Evolutionary conservation across 2,329 filamentous ascomycete species (phyloP), one percentile per base, ranked within the genome.

Genomic region (Aspergillus pseudoterreus): DNA sequence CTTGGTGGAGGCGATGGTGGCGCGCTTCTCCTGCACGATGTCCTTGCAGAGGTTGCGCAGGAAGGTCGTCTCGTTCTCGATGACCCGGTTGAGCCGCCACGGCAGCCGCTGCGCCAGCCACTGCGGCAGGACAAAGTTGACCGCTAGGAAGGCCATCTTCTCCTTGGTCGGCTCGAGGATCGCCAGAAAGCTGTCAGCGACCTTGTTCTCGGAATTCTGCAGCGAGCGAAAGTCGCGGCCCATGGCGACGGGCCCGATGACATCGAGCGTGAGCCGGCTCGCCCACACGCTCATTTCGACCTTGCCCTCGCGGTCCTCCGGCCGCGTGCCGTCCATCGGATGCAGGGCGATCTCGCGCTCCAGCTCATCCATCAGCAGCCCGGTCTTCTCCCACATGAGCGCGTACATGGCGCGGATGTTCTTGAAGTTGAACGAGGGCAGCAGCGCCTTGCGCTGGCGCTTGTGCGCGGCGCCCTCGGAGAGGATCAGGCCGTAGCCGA

Each of bases 221-320:
- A 83, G 64, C 0, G 79, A 72, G 43, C 77, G 69, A 57, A 84
- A 84, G 55, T 83, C 81, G 22, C 78, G 73, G 6, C 79, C 79
- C 72, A 82, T 78, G 12, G 79, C 81, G 1, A 79, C 78, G 1
- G 79, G 66, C 1, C 81, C 81, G 45, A 84, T 83, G 42, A 83
- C 81, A 54, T 83, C 81, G 8, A 83, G 74, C 0, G 80, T 82
- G 2, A 79, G 75, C 3, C 81, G 77, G 33, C 66, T 69, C 11
- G 61, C 67, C 66, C 66, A 69, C 5, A 63, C 61, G 12, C 63
- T 60, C 64, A 71, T 66, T 46, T 71, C 68, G 30, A 71, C 44
- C 50, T 68, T 67, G 1, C 67, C 68, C 4, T 58, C 55, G 4
- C 53, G 54, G 3, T 59, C 58, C 0, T 53, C 54, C 1, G 56